Evolutionary conservation across 2,329 filamentous ascomycete genomes (phyloP).

Genomic region (Aureobasidium sp.): DNA sequence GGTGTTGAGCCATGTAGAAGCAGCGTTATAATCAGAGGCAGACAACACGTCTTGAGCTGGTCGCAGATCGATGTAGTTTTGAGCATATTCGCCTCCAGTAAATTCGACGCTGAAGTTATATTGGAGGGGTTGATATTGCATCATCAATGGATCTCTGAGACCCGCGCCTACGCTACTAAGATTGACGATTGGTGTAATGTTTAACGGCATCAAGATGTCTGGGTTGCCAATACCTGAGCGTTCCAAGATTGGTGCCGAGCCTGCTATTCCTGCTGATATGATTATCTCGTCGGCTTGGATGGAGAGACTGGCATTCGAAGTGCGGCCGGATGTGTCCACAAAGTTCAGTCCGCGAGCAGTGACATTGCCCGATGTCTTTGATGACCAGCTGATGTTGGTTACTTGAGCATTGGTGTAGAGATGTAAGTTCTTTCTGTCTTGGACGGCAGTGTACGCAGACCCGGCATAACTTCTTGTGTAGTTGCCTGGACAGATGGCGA

Average conservation of each 20-base stretch:
- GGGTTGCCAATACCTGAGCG: slow-evolving; percentile 28
- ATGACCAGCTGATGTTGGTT: neutral
- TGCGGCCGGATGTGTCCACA: neutral
- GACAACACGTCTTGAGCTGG: slow-evolving; percentile 6
- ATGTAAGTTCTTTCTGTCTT: neutral
- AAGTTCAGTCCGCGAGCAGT: slow-evolving; percentile 2
- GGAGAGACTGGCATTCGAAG: slow-evolving; percentile 13
- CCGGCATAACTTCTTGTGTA: slow-evolving; percentile 2
- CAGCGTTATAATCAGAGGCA: slow-evolving; percentile 8
- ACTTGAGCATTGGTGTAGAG: slow-evolving; percentile 1
- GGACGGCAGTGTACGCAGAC: slow-evolving; percentile 4
- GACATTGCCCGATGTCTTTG: neutral
- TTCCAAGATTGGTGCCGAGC: slow-evolving; percentile 27
- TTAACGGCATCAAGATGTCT: slow-evolving; percentile 19
- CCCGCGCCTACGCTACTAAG: slow-evolving; percentile 30
- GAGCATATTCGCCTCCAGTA: slow-evolving; percentile 12
- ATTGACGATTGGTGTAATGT: slow-evolving; percentile 23
- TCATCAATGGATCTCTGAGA: slow-evolving; percentile 29
- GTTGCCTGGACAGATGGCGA: neutral
- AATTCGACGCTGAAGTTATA: slow-evolving; percentile 7
- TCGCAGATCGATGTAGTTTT: slow-evolving; percentile 13
- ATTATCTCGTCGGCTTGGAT: slow-evolving; percentile 28
- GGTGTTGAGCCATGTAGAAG: slow-evolving; percentile 5
- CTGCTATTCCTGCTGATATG: slow-evolving; percentile 26
- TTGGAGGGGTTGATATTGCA: slow-evolving; percentile 4